Base-by-base conservation (phyloP, 2,329 filamentous ascomycete genomes). In the Talaromyces sp. region DNA sequence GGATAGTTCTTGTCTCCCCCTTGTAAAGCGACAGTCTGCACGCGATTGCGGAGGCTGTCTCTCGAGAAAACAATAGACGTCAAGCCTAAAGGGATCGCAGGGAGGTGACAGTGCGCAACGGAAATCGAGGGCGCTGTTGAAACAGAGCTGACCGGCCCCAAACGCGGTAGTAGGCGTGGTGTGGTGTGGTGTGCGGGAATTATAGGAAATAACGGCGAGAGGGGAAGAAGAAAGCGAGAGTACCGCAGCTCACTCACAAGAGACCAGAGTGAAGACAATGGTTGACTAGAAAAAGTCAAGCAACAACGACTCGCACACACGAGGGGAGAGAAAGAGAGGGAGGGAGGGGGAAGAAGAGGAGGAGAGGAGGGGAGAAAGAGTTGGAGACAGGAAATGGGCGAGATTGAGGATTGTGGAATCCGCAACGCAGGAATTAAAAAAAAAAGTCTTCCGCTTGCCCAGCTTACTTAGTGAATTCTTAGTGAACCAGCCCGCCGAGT, bases 11-110 rank as follows among this genome's bases (percentile, higher is more conserved):
- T 65, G 10, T 58, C 50, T 61, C 64, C 63, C 65, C 69, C 64
- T 72, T 66, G 65, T 57, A 60, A 66, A 64, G 59, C 54, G 61
- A 64, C 60, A 64, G 52, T 64, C 50, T 64, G 53, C 53, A 63
- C 68, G 72, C 68, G 68, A 69, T 60, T 71, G 47, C 47, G 12
- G 40, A 44, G 40, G n/a, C n/a, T 44, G 40, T 44, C 40, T 44
- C 47, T 51, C 18, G 47, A 14, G 18, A 51, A 14, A 27, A 30
- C 5, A 51, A 51, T 51, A 51, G 47, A 51, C 47, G 47, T 51
- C 47, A 51, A 51, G 47, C 47, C 47, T 51, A 51, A 16, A 30
- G 27, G 27, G 47, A n/a, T 51, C 47, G 42, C 40, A 23, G 34
- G 27, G 6, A 58, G 56, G 18, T 57, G 10, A 5, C 27, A 18